These are phyloP conservation scores for Naganishia friedmannii DNA, from an alignment of 768 basidiomycete genomes.

Conservation along the genomic window DNA sequence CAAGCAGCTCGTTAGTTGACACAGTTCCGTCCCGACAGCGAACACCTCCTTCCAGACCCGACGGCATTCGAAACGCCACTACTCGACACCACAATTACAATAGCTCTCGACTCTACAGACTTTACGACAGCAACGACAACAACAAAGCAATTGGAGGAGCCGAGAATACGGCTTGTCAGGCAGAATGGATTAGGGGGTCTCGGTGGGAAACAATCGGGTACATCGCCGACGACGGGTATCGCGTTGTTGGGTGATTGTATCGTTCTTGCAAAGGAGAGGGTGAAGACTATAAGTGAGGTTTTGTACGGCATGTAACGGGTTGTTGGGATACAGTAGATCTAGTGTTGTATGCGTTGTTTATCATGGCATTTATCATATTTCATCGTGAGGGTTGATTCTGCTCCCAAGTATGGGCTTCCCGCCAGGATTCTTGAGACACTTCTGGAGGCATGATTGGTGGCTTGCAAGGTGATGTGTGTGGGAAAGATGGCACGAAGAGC, in stretches of 20 bases:
- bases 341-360: slow-evolving; percentile 7
- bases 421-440: no score
- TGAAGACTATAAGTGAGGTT: slow-evolving; percentile 37
- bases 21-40: slow-evolving; percentile 52
- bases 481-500: no score
- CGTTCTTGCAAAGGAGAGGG: slow-evolving; percentile 38
- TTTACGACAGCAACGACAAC: not conserved
- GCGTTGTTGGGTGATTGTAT: slow-evolving; percentile 43
- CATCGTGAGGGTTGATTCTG: not conserved
- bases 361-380: not conserved
- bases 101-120: slow-evolving; percentile 42
- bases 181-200: slow-evolving; percentile 45
- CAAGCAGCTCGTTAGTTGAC: not conserved
- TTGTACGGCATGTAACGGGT: slow-evolving; percentile 29
- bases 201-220: slow-evolving; percentile 8
- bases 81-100: slow-evolving; percentile 61
- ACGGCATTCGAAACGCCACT: slow-evolving; percentile 85
- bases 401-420: no score
- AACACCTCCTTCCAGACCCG: slow-evolving; percentile 68
- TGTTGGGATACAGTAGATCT: not conserved
- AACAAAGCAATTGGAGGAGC: slow-evolving; percentile 12
- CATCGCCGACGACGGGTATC: slow-evolving; percentile 43
- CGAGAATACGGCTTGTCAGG: slow-evolving; percentile 39
- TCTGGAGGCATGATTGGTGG: no score
- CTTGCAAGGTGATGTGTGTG: no score